Base-by-base conservation (phyloP, 441 rosid species). In the Hura crepitans region DNA sequence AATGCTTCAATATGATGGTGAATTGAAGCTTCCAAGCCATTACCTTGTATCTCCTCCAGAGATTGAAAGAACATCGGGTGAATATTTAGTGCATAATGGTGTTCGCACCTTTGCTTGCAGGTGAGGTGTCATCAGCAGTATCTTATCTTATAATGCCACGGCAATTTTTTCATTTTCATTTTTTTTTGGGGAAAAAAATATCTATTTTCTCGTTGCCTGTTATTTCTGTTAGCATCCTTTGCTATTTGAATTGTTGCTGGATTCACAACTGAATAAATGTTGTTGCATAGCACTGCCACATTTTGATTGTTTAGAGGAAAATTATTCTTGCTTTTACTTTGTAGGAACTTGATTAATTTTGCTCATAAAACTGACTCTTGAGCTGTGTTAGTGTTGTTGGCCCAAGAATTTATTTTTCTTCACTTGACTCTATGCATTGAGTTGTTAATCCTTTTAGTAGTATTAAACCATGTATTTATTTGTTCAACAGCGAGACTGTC, bases 1-100 rank as follows among this genome's bases (percentile, higher is more conserved):
- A 68, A 92, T 95, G 99, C 99, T 95, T 76, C 86, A 95, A 66
- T 95, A 95, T 49, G 99, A 95, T 80, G 99, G 99, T 1, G 99
- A 95, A 73, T 82, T 95, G 76, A 82, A 89, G 86, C 97, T 95
- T 77, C 98, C 99, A 39, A 84, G 77, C 80, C 85, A 12, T 23
- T 95, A 92, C 79, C 96, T 95, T 72, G 98, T 95, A 50, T 84
- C 96, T 77, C 99, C 99, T 51, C 98, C 99, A 5, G 89, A 89
- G 89, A 95, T 95, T 62, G 99, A 91, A 1, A 88, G 99, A 69
- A 95, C 99, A 65, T 95, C 97, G 55, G 98, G 99, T 60, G 97
- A 92, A 91, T 95, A 92, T 77, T 81, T 95, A 62, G 93, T 85
- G 74, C 85, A 84, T 50, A 95, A 95, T 18, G 99, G 98, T 51